These are phyloP conservation scores for Mycocentrospora acerina DNA, from an alignment of 2,329 filamentous ascomycete species.

Conservation along the genomic window DNA sequence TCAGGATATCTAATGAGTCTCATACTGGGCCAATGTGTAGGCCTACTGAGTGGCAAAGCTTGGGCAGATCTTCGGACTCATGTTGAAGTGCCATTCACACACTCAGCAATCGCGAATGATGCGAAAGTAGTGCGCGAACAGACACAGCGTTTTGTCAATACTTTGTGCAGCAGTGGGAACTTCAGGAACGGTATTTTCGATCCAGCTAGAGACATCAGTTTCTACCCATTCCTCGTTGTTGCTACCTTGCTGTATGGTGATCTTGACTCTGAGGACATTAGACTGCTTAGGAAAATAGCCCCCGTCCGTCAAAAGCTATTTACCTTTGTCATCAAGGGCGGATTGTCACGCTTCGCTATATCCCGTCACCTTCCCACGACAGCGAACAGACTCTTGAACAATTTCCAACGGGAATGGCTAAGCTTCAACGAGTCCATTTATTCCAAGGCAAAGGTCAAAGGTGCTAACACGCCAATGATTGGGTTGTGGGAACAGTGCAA, in stretches of 20 bases:
- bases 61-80: constrained; percentile 29
- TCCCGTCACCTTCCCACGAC: constrained; percentile 28
- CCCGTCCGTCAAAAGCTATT: constrained; percentile 38
- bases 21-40: constrained; percentile 48
- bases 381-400: constrained; percentile 18
- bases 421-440: constrained; percentile 37
- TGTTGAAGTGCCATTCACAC: constrained; percentile 20
- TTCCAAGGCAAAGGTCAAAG: background rate
- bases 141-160: constrained; percentile 6
- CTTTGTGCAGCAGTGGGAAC: constrained; percentile 1
- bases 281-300: constrained; percentile 22
- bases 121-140: background rate
- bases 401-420: constrained; percentile 12
- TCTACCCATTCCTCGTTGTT: constrained; percentile 45
- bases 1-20: constrained; percentile 44
- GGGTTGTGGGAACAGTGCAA: background rate
- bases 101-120: background rate
- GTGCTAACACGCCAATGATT: background rate
- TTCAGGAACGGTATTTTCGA: constrained; percentile 12
- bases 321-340: constrained; percentile 38
- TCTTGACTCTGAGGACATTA: constrained; percentile 20
- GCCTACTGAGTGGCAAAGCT: constrained; percentile 38
- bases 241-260: constrained; percentile 42
- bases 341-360: constrained; percentile 30
- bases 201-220: constrained; percentile 32